Conservation (phyloP, 108 stramenopile species). For the Aurantiochytrium sp. region DNA sequence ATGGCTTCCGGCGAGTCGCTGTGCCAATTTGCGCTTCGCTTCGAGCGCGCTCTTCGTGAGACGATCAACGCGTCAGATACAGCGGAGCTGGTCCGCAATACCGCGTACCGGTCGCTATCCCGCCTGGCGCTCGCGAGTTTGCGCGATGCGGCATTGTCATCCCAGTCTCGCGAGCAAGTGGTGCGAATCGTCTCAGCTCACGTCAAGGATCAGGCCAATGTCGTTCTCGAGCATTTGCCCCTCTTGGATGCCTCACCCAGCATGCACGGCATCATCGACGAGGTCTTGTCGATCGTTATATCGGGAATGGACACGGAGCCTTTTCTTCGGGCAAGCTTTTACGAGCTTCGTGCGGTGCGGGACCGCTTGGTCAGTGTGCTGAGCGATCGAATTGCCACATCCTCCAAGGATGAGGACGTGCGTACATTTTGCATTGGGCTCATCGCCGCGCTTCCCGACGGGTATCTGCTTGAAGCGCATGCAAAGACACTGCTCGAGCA, state of each 20-base stretch:
- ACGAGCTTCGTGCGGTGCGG: background rate
- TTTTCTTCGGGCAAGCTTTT: background rate
- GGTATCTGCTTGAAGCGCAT: no score
- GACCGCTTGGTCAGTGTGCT: background rate
- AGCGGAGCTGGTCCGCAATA: background rate
- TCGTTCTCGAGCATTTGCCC: background rate
- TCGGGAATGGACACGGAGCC: background rate
- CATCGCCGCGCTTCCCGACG: no score
- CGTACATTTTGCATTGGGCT: no score
- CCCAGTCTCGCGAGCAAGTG: background rate
- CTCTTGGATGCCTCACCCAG: background rate
- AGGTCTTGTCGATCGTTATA: background rate
- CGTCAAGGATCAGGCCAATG: background rate
- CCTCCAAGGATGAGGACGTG: background rate
- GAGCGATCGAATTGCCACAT: background rate
- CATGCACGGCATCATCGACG: background rate
- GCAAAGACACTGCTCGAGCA: no score
- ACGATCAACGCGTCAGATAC: background rate
- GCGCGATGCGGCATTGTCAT: background rate
- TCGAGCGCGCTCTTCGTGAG: background rate
- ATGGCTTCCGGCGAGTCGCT: background rate
- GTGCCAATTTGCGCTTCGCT: background rate
- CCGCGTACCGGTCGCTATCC: background rate
- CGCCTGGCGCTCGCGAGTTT: background rate
- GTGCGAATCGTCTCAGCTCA: background rate